Evolutionary conservation across 2,329 filamentous ascomycete species (phyloP), one percentile per base, ranked within the genome.

Genomic region (Chrysoporthe cubensis): DNA sequence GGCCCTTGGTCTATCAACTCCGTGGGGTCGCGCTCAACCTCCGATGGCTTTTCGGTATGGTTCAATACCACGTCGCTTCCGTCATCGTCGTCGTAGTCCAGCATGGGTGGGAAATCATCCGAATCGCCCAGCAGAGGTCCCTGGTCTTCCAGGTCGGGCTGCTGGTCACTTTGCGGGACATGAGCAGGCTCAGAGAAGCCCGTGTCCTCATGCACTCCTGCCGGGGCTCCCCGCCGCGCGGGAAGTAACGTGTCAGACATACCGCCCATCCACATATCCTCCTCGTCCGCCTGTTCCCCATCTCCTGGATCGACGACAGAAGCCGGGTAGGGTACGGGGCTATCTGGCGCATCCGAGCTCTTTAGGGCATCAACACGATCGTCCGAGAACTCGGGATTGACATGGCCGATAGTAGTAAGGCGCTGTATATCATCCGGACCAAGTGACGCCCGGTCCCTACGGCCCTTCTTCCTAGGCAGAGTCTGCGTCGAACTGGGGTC

Each of bases 401-500:
- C 18, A 13, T 56, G 18, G 34, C 37, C 58, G 48, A 40, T n/a
- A 37, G 48, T 34, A 32, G 54, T 26, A 34, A 76, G 72, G 48
- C 69, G 72, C 40, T 74, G 73, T 50, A 76, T 73, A 52, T 74
- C 73, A 8, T 74, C 72, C 9, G 72, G 69, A 6, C 62, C 68
- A 50, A 74, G 62, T 8, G 73, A 70, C 64, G 72, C 70, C 18
- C 76, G 77, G 43, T 77, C 74, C 8, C 74, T 76, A 1, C 78
- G 74, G 6, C 76, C 76, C 57, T 76, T 74, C 64, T 76, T 77
- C 62, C 73, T 74, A 9, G 75, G 74, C 34, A 62, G 32, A 8
- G 62, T 50, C 40, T 71, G 73, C 21, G 74, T 72, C 43, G 48
- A 32, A 65, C 71, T 54, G 74, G 75, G 1, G 72, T 74, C 54